These are phyloP conservation scores for Suhomyces choctaworum DNA, from an alignment of 1,139 yeast genomes.

Conservation along the genomic window DNA sequence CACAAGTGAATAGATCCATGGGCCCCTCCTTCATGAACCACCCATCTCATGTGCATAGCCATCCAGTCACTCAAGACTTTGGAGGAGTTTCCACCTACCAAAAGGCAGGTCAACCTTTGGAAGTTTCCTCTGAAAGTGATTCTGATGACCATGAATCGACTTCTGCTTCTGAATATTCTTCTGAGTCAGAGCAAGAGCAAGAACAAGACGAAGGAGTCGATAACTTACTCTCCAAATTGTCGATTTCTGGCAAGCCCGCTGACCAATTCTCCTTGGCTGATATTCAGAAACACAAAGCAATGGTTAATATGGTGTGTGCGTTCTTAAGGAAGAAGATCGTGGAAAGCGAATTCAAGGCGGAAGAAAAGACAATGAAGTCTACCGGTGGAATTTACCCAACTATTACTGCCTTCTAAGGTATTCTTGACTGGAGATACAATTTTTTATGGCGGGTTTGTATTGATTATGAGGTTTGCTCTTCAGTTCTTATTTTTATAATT, in stretches of 20 bases:
- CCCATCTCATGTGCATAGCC: slow-evolving; percentile 14
- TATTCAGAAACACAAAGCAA: slow-evolving; percentile 39
- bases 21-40: slow-evolving; percentile 17
- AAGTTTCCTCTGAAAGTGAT: slow-evolving; percentile 12
- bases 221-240: slow-evolving; percentile 23
- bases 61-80: slow-evolving; percentile 32
- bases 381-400: slow-evolving; percentile 37
- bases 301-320: slow-evolving; percentile 34
- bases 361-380: slow-evolving; percentile 13
- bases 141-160: slow-evolving; percentile 1
- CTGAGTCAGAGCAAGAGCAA: not conserved
- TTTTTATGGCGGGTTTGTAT: not conserved
- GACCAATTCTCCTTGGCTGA: slow-evolving; percentile 26
- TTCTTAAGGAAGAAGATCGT: slow-evolving; percentile 22
- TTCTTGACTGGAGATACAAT: not conserved
- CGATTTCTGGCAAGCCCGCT: slow-evolving; percentile 17
- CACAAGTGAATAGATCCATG: slow-evolving; percentile 35
- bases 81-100: slow-evolving; percentile 44
- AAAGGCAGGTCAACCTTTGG: slow-evolving; percentile 33
- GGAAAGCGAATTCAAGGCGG: slow-evolving; percentile 18
- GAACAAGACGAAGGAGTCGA: slow-evolving; percentile 9
- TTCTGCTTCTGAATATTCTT: not conserved
- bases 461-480: not conserved
- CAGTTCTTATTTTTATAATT: slow-evolving; percentile 2
- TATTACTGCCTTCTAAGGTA: slow-evolving; percentile 41